Evolutionary conservation across 495 filamentous ascomycete species (phyloP), one percentile per base, ranked within the genome.

Genomic region (Rhypophila decipiens): DNA sequence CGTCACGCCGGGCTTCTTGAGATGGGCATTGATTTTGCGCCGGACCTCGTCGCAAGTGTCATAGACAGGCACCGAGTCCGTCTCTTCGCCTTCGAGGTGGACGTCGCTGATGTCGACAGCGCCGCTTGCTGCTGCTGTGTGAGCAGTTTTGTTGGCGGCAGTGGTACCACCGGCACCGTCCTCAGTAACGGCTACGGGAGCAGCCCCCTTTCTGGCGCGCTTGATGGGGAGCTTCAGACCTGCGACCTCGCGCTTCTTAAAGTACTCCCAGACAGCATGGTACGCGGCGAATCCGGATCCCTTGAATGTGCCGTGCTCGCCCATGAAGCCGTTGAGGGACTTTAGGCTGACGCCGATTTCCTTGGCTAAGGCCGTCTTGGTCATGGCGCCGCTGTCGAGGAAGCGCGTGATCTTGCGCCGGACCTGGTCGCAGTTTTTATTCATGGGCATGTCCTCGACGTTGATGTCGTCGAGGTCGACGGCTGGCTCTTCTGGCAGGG

Each of bases 11-110:
- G 65, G 56, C 38, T 68, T 64, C 24, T 60, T 59, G 3, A 83
- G 65, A 38, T 79, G 66, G 0, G 70, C 67, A 27, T 60, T 62
- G 47, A 83, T 76, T 62, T 81, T 83, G 40, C 60, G 63, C 4
- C 75, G 71, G 24, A 82, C 55, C 49, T 78, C 75, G 51, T 82
- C 73, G 54, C 76, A 83, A 5, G 73, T 73, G 47, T 82, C 76
- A 55, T 60, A 78, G 15, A 81, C 57, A 4, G 57, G 56, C 2
- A 81, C 72, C 1, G 22, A 39, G 43, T 71, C 66, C 5, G 52
- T 51, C 18, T 63, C 65, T 47, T 79, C 73, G 23, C 71, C 70
- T 0, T 57, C 49, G 1, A 78, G 59, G 12, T 57, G n/a, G 13
- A 78, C 52, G 27, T 51, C 52, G 24, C 53, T 59, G 34, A 73